Evolutionary conservation across 2,329 filamentous ascomycete species (phyloP).

Genomic region (Epichloe amarillans): DNA sequence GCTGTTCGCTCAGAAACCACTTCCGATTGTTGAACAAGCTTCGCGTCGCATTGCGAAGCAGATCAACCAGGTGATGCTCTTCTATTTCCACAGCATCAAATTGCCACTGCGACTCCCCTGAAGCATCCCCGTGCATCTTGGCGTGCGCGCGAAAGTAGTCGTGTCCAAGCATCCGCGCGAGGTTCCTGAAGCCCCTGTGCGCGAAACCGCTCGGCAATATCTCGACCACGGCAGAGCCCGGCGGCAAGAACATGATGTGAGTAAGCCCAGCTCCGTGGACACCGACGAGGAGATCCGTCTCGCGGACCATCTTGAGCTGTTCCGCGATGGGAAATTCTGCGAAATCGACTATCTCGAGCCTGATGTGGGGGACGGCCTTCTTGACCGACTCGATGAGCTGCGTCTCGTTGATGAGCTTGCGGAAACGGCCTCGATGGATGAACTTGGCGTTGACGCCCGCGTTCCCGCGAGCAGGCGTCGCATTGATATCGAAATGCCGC

Average conservation of each 20-base stretch:
- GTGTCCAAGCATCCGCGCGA: conserved; percentile 23
- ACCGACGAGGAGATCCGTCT: conserved; percentile 28
- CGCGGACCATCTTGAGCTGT: conserved; percentile 21
- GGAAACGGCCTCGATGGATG: conserved; percentile 19
- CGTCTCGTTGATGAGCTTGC: conserved; percentile 18
- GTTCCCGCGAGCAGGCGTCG: background rate
- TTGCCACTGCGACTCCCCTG: background rate
- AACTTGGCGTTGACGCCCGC: conserved; percentile 19
- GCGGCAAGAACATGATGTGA: conserved; percentile 26
- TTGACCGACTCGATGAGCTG: conserved; percentile 15
- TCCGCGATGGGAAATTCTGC: conserved; percentile 21
- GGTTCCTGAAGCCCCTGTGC: conserved; percentile 23
- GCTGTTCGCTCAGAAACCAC: background rate
- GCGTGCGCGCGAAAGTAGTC: conserved; percentile 25
- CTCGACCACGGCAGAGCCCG: conserved; percentile 24
- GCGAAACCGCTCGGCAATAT: conserved; percentile 21
- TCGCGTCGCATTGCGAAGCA: background rate
- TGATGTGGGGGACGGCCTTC: conserved; percentile 14
- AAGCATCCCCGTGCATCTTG: conserved; percentile 1
- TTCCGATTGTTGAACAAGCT: background rate
- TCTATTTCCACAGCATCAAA: background rate
- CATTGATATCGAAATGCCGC: conserved; percentile 15
- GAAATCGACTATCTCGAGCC: conserved; percentile 24
- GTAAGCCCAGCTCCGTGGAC: conserved; percentile 31
- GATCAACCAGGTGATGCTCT: background rate